Evolutionary conservation across 1,139 yeast genomes (phyloP).

Genomic region (Candida sanyaensis): DNA sequence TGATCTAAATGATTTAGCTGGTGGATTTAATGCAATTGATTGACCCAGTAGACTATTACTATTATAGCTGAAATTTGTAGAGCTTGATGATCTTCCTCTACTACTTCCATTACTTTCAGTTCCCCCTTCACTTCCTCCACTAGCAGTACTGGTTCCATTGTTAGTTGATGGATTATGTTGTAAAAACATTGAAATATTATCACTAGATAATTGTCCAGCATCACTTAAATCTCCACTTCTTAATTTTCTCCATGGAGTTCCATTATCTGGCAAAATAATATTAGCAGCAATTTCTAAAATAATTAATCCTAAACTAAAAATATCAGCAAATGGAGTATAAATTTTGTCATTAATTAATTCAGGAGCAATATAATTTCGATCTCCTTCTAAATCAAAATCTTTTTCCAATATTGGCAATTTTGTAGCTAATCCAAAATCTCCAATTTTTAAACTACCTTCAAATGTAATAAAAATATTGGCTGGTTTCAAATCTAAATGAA

Average conservation of each 20-base stretch:
- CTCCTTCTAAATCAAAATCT: slow-evolving; percentile 91
- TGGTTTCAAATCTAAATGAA: slow-evolving; percentile 91
- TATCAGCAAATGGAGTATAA: slow-evolving; percentile 92
- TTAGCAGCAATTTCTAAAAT: slow-evolving; percentile 96
- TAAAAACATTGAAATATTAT: slow-evolving; percentile 48
- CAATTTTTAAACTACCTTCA: slow-evolving; percentile 87
- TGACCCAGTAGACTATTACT: slow-evolving; percentile 4
- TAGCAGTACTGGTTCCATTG: slow-evolving; percentile 5
- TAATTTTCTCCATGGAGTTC: slow-evolving; percentile 94
- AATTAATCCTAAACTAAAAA: slow-evolving; percentile 88
- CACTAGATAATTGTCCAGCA: slow-evolving; percentile 81
- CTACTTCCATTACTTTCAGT: background rate
- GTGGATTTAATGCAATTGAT: slow-evolving; percentile 11
- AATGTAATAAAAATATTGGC: slow-evolving; percentile 93
- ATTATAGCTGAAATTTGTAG: slow-evolving; percentile 6
- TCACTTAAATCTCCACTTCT: slow-evolving; percentile 95
- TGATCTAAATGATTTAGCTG: slow-evolving; percentile 2
- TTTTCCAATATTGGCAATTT: slow-evolving; percentile 55
- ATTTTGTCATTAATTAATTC: slow-evolving; percentile 82
- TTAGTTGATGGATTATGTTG: slow-evolving; percentile 28
- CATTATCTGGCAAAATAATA: slow-evolving; percentile 92
- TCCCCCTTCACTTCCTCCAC: slow-evolving; percentile 3
- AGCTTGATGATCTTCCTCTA: slow-evolving; percentile 4
- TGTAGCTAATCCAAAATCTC: slow-evolving; percentile 70
- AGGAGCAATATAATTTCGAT: slow-evolving; percentile 96